phyloP scores from a whole-genome alignment of 2,329 filamentous ascomycete species.

The Fusarium subtropicale region DNA sequence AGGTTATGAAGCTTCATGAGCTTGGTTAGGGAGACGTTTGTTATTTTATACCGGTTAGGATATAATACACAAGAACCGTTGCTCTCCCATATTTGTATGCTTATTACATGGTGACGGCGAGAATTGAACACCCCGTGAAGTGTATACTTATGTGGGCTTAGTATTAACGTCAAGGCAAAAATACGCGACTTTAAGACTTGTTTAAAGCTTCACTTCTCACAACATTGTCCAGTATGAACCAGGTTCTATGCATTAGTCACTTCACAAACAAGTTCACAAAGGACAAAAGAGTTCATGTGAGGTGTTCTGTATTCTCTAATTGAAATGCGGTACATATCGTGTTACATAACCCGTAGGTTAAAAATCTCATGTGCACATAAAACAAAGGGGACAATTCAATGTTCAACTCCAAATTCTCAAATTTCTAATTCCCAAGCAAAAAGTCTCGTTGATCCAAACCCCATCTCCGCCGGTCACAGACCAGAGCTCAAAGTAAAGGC shows the following conservation, averaged over 20 bases:
- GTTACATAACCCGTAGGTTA: conserved; percentile 26
- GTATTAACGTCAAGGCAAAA: too few species aligned
- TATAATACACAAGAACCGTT: conserved; percentile 26
- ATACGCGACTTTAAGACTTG: too few species aligned
- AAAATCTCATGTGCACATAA: conserved; percentile 41
- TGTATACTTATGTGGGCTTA: not conserved
- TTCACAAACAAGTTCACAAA: not conserved
- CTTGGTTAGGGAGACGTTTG: conserved; percentile 1
- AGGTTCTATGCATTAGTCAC: too few species aligned
- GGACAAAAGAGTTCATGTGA: not conserved
- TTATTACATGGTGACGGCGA: too few species aligned
- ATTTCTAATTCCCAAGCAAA: conserved; percentile 20
- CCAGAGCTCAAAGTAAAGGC: not conserved
- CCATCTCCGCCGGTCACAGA: conserved; percentile 24
- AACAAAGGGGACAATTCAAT: conserved; percentile 35
- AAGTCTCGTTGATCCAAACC: not conserved
- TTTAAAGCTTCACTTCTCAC: too few species aligned
- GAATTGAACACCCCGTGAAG: not conserved
- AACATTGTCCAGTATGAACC: too few species aligned
- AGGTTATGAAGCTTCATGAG: not conserved
- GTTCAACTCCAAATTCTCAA: conserved; percentile 33
- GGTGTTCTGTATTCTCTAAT: conserved; percentile 29
- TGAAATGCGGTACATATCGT: conserved; percentile 18
- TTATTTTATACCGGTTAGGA: conserved; percentile 4
- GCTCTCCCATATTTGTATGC: conserved; percentile 20